Evolutionary conservation across 139 green algal species (phyloP).

Genomic region (Spirogloea muscicola): DNA sequence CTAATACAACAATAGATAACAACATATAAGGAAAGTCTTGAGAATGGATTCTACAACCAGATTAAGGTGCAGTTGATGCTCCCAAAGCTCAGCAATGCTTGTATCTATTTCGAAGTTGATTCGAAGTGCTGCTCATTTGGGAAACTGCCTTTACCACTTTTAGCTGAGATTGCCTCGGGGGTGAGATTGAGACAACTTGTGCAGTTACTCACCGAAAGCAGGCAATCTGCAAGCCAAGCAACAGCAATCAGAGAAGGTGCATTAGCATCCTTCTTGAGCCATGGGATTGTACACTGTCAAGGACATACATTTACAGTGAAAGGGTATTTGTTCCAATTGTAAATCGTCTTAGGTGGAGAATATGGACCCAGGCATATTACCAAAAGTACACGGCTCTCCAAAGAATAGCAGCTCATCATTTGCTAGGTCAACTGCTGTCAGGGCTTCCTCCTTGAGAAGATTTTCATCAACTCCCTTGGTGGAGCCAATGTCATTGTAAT

Average conservation of each 20-base stretch:
- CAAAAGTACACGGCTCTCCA: constrained; percentile 10
- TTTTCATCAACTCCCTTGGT: neutral
- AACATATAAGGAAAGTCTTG: neutral
- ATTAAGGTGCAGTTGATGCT: neutral
- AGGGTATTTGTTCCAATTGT: neutral
- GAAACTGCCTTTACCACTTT: neutral
- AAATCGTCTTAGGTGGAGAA: neutral
- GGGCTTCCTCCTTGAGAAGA: constrained; percentile 11
- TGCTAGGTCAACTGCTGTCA: neutral
- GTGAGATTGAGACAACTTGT: neutral
- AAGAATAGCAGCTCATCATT: constrained; percentile 24
- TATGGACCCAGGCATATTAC: too few species aligned
- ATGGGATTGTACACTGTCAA: too few species aligned
- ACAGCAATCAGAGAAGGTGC: neutral
- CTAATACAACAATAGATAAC: too few species aligned
- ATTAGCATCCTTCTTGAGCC: too few species aligned
- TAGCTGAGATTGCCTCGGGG: neutral
- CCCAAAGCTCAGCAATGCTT: neutral
- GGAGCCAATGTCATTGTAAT: neutral
- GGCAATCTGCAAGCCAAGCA: neutral
- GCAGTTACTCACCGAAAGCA: neutral
- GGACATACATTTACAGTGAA: constrained; percentile 2
- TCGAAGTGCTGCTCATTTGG: neutral
- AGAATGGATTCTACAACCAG: neutral
- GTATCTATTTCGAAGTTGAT: neutral